Evolutionary conservation across 2,329 filamentous ascomycete genomes (phyloP).

Genomic region (Karstenula rhodostoma): DNA sequence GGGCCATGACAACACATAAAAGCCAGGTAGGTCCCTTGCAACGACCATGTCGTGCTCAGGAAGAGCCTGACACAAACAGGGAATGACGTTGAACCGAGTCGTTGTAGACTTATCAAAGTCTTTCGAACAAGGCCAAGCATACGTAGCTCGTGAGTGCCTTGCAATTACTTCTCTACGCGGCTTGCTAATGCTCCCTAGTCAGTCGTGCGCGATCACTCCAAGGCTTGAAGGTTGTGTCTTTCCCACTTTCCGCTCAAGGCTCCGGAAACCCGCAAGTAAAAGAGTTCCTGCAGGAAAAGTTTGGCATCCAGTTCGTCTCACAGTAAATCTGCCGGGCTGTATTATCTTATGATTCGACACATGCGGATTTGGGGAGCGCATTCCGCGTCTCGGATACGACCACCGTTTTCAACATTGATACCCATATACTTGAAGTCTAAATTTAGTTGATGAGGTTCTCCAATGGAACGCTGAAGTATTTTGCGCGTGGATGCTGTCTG

Average conservation of each 20-base stretch:
- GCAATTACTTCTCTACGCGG: slow-evolving; percentile 4
- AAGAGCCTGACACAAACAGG: slow-evolving; percentile 51
- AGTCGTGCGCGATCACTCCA: slow-evolving; percentile 62
- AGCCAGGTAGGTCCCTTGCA: slow-evolving; percentile 40
- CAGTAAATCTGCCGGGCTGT: not conserved
- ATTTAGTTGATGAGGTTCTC: not conserved
- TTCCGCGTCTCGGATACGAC: not conserved
- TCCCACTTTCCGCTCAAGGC: slow-evolving; percentile 34
- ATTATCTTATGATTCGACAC: not conserved
- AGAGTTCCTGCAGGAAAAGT: slow-evolving; percentile 42
- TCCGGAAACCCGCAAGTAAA: slow-evolving; percentile 45
- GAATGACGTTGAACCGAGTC: slow-evolving; percentile 68
- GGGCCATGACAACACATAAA: slow-evolving; percentile 72
- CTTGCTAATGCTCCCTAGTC: slow-evolving; percentile 38
- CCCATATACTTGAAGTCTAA: not conserved
- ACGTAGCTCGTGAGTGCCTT: slow-evolving; percentile 61
- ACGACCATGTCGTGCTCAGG: not conserved
- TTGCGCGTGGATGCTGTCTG: not conserved
- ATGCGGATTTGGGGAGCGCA: not conserved
- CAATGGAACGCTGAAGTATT: not conserved
- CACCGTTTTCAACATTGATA: not conserved
- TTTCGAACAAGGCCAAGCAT: slow-evolving; percentile 67
- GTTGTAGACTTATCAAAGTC: slow-evolving; percentile 61
- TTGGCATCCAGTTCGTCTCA: slow-evolving; percentile 32
- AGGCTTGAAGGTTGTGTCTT: slow-evolving; percentile 55